These are phyloP conservation scores for Acarospora socialis DNA, from an alignment of 2,329 filamentous ascomycete species.

Conservation along the genomic window DNA sequence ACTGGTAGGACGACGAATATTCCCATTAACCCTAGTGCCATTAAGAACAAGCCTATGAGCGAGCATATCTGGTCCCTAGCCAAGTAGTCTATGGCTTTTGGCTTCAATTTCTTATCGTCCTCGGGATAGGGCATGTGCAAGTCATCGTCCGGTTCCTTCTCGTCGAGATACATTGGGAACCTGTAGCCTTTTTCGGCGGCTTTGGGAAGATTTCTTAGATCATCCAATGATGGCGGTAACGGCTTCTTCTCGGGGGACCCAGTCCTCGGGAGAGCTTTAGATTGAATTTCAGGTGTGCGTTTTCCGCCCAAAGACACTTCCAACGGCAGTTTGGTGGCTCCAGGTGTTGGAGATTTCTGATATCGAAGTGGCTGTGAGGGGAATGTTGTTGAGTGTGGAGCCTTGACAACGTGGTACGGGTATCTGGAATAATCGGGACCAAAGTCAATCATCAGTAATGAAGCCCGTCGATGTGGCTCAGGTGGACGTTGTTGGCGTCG, in stretches of 20 bases:
- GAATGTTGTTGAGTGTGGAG: too few species aligned
- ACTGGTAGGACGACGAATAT: constrained; percentile 8
- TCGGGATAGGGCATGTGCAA: constrained; percentile 55
- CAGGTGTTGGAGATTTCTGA: too few species aligned
- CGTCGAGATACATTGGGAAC: constrained; percentile 7
- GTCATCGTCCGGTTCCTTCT: constrained; percentile 40
- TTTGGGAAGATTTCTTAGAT: constrained; percentile 3
- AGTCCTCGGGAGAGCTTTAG: too few species aligned
- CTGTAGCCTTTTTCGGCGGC: constrained; percentile 1
- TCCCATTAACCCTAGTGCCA: constrained; percentile 22
- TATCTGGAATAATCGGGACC: too few species aligned
- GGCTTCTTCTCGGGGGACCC: constrained; percentile 4
- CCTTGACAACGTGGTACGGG: too few species aligned
- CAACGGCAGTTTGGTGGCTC: too few species aligned
- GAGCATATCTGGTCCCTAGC: constrained; percentile 44
- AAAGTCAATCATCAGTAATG: too few species aligned
- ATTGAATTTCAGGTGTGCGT: too few species aligned
- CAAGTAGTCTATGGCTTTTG: constrained; percentile 45
- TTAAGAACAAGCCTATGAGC: constrained; percentile 46
- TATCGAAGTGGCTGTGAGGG: too few species aligned
- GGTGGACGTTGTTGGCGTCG: too few species aligned
- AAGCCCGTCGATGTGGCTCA: too few species aligned
- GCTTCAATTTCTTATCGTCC: constrained; percentile 29
- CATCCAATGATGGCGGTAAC: constrained; percentile 5
- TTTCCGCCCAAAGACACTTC: too few species aligned